Percentiles rank a stretch among this genome's conserved stretches.
Conservation (phyloP, 495 filamentous ascomycete genomes). For the Lepidopterella palustris region DNA sequence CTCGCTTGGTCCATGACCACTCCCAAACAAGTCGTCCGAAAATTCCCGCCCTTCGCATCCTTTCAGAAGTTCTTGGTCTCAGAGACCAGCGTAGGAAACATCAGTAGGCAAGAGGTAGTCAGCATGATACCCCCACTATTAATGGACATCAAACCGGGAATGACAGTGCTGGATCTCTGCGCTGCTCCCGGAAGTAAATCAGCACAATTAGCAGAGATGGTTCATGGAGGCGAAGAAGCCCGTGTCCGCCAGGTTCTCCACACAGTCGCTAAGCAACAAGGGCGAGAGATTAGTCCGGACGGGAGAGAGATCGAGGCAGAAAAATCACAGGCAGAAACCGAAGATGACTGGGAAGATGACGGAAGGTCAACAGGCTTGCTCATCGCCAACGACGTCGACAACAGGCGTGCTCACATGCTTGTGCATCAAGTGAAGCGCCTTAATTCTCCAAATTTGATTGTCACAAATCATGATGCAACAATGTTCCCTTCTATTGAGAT, state of each 20-base stretch:
- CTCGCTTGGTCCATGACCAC: constrained; percentile 96
- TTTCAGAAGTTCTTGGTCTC: constrained; percentile 99
- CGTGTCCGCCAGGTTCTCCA: constrained; percentile 53
- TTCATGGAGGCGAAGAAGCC: constrained; percentile 85
- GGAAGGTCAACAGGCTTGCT: constrained; percentile 84
- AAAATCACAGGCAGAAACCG: constrained; percentile 43
- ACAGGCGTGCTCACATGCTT: constrained; percentile 91
- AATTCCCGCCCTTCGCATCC: constrained; percentile 82
- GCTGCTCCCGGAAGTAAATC: constrained; percentile 96
- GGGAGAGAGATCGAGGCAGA: constrained; percentile 38
- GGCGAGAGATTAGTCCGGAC: constrained; percentile 45
- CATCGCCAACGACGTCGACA: constrained; percentile 92
- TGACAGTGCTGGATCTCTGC: constrained; percentile 91
- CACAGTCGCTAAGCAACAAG: constrained; percentile 43
- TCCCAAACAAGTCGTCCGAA: constrained; percentile 85
- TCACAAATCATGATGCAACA: constrained; percentile 96
- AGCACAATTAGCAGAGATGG: constrained; percentile 87
- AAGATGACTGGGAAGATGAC: constrained; percentile 60
- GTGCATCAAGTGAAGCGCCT: constrained; percentile 96
- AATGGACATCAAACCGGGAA: constrained; percentile 82
- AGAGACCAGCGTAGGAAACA: constrained; percentile 94
- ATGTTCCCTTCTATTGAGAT: constrained; percentile 88
- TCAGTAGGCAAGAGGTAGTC: constrained; percentile 91
- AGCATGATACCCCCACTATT: constrained; percentile 97
- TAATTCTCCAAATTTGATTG: constrained; percentile 92